phyloP scores from a whole-genome alignment of 164 flowering plant species.

The Saururus chinensis region DNA sequence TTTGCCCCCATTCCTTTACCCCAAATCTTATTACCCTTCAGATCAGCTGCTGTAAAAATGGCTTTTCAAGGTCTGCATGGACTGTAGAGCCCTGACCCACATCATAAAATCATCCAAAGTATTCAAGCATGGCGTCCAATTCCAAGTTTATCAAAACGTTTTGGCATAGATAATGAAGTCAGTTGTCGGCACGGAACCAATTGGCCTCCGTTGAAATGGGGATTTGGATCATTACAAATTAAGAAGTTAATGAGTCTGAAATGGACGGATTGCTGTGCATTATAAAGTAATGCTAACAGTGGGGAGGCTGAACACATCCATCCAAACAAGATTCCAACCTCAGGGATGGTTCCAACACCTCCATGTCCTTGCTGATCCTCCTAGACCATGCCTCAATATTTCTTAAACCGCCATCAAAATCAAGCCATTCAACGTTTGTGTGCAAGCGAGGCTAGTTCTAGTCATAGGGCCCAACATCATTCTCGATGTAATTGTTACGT shows the following conservation, averaged over 20 bases:
- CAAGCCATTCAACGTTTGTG: background rate
- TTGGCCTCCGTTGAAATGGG: background rate
- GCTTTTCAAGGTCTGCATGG: no score
- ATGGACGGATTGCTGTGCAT: no score
- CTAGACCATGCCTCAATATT: background rate
- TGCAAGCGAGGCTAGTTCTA: background rate
- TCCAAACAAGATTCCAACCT: background rate
- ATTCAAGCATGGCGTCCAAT: background rate
- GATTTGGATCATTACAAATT: no score
- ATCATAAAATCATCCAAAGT: background rate
- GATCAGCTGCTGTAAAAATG: no score
- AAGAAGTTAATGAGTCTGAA: no score
- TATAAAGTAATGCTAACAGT: no score
- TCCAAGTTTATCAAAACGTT: background rate
- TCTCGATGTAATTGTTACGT: background rate
- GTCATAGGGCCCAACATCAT: background rate
- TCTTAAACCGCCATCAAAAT: background rate
- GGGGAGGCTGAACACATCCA: no score
- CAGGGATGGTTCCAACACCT: no score
- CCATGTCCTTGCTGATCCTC: background rate
- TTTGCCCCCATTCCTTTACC: background rate
- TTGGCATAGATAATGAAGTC: no score
- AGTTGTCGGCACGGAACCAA: background rate
- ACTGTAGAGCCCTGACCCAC: no score
- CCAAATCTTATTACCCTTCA: no score